Evolutionary conservation across 2,329 filamentous ascomycete species (phyloP).

Genomic region (Pleurostoma richardsiae): DNA sequence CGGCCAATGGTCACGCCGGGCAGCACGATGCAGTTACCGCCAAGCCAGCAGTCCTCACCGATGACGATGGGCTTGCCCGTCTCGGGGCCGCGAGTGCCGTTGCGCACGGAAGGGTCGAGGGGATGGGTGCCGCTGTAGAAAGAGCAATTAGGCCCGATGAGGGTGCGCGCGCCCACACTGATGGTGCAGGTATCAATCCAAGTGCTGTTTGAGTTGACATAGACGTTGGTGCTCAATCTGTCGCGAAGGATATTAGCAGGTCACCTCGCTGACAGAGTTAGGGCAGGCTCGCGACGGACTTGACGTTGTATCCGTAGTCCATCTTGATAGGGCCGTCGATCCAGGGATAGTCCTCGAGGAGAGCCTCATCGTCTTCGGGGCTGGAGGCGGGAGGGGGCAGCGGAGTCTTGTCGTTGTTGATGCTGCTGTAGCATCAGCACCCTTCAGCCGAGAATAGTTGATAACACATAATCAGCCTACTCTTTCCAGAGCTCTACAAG

Average conservation of each 20-base stretch:
- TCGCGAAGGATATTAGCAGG: background rate
- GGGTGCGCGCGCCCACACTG: conserved; percentile 68
- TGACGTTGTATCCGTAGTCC: conserved; percentile 76
- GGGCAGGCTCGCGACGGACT: conserved; percentile 23
- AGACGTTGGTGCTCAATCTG: conserved; percentile 64
- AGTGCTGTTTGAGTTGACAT: conserved; percentile 68
- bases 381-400: conserved; percentile 55
- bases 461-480: conserved; percentile 38
- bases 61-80: conserved; percentile 67
- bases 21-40: conserved; percentile 65
- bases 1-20: conserved; percentile 75
- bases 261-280: background rate
- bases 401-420: conserved; percentile 56
- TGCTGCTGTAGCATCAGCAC: conserved; percentile 32
- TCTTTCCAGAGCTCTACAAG: conserved; percentile 65
- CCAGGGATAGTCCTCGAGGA: conserved; percentile 62
- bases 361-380: conserved; percentile 57
- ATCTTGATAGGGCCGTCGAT: conserved; percentile 64
- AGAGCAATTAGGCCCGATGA: conserved; percentile 73
- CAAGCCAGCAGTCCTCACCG: conserved; percentile 78
- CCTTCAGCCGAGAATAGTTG: too few species aligned
- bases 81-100: conserved; percentile 73
- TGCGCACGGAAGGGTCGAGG: conserved; percentile 66
- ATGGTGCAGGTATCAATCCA: conserved; percentile 75
- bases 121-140: conserved; percentile 76